phyloP scores from a whole-genome alignment of 129 eudicot species.

The Flaveria trinervia region DNA sequence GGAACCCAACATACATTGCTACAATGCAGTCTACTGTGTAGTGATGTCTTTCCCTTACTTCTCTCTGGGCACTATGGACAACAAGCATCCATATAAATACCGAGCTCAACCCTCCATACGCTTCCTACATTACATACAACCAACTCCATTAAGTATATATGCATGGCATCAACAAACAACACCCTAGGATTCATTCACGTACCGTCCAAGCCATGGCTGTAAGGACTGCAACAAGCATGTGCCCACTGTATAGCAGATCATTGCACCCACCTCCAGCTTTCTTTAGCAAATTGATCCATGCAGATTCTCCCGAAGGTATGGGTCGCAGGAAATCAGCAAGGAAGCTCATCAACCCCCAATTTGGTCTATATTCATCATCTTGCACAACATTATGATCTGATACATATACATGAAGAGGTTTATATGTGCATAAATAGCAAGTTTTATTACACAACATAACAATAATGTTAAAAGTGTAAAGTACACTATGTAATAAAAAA shows the following conservation, averaged over 20 bases:
- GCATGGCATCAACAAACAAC: background rate
- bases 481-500: background rate
- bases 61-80: constrained; percentile 91
- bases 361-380: constrained; percentile 64
- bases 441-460: constrained; percentile 6
- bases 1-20: constrained; percentile 82
- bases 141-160: background rate
- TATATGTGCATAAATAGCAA: constrained; percentile 5
- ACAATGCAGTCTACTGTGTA: constrained; percentile 80
- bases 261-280: constrained; percentile 97
- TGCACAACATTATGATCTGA: constrained; percentile 55
- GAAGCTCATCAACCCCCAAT: constrained; percentile 95
- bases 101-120: constrained; percentile 90
- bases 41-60: constrained; percentile 92
- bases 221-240: constrained; percentile 94
- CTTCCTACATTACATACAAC: constrained; percentile 61
- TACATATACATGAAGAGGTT: background rate
- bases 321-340: constrained; percentile 87
- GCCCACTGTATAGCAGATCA: constrained; percentile 95
- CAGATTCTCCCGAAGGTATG: constrained; percentile 58
- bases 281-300: constrained; percentile 86
- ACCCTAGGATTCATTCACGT: constrained; percentile 21
- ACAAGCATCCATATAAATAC: constrained; percentile 85
- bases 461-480: background rate
- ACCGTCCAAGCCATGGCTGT: constrained; percentile 99